Conservation (phyloP, 495 filamentous ascomycete species). For the Trichodelitschia bisporula region DNA sequence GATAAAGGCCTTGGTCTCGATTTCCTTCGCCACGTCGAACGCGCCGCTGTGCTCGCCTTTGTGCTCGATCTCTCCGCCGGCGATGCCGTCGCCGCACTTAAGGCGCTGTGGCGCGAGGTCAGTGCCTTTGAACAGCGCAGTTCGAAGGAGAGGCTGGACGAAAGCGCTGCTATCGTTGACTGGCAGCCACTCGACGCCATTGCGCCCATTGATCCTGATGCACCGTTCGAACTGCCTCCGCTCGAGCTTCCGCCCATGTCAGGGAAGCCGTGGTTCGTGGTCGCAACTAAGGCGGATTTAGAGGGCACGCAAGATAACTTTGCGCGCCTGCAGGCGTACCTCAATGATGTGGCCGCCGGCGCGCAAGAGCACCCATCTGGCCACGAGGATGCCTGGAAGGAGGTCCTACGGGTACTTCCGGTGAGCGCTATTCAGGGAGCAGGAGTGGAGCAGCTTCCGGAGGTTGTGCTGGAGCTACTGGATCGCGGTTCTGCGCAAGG, state of each 20-base stretch:
- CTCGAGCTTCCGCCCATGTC: conserved; percentile 36
- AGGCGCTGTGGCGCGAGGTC: conserved; percentile 72
- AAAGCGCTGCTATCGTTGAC: conserved; percentile 11
- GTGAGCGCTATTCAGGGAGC: conserved; percentile 73
- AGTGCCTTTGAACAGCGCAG: conserved; percentile 60
- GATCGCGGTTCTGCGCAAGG: no score
- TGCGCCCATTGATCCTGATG: conserved; percentile 3
- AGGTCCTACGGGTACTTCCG: conserved; percentile 43
- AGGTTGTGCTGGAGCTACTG: conserved; percentile 51
- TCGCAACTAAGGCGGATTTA: conserved; percentile 86
- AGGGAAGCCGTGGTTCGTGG: conserved; percentile 87
- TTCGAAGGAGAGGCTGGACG: conserved; percentile 24
- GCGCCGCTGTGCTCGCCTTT: conserved; percentile 77
- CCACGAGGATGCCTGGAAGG: conserved; percentile 38
- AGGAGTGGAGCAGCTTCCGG: conserved; percentile 54
- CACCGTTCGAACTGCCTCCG: conserved; percentile 6
- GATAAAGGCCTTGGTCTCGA: conserved; percentile 79
- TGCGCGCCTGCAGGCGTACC: conserved; percentile 35
- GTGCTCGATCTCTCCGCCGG: conserved; percentile 67
- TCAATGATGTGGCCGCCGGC: conserved; percentile 32
- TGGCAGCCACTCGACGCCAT: not conserved
- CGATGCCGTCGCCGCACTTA: conserved; percentile 52
- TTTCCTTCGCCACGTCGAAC: conserved; percentile 84
- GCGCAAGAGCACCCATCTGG: conserved; percentile 43
- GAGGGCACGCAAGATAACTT: conserved; percentile 59